Conservation (phyloP, 2,329 filamentous ascomycete genomes). For the Stagonosporopsis cucurbitacearum region DNA sequence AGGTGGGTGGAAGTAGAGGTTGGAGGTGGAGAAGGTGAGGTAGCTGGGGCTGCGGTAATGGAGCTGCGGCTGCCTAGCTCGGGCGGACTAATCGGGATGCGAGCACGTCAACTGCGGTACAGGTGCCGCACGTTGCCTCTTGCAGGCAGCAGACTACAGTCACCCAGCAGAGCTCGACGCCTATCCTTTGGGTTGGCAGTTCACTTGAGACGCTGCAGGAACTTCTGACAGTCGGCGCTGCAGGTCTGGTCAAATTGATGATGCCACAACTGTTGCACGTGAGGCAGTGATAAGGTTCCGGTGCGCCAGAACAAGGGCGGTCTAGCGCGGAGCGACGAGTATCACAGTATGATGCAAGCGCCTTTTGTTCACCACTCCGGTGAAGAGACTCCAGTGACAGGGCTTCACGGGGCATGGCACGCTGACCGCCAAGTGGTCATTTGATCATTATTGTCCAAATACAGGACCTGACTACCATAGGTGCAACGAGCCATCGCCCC, state of each 20-base stretch:
- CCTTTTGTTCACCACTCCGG: constrained; percentile 10
- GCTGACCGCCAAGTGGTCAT: constrained; percentile 13
- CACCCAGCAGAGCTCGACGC: not conserved
- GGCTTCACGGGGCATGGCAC: not conserved
- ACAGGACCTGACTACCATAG: not conserved
- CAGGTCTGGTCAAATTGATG: constrained; percentile 2
- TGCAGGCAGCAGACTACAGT: constrained; percentile 13
- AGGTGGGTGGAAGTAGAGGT: constrained; percentile 10
- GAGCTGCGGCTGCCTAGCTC: constrained; percentile 22
- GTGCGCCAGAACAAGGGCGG: constrained; percentile 13
- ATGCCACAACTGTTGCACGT: constrained; percentile 13
- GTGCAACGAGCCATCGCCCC: not conserved
- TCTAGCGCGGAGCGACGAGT: constrained; percentile 4
- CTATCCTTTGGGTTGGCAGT: not conserved
- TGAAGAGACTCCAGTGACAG: constrained; percentile 2
- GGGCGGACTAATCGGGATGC: constrained; percentile 18
- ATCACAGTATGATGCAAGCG: constrained; percentile 13
- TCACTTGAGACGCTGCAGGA: constrained; percentile 3
- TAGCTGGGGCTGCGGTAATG: constrained; percentile 18
- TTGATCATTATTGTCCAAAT: not conserved
- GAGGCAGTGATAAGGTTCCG: constrained; percentile 17
- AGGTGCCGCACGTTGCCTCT: constrained; percentile 11
- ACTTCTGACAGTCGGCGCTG: not conserved
- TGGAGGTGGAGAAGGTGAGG: constrained; percentile 19
- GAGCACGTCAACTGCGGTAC: constrained; percentile 16